phyloP scores from a whole-genome alignment of 495 filamentous ascomycete genomes.

The Chlorociboria aeruginascens region DNA sequence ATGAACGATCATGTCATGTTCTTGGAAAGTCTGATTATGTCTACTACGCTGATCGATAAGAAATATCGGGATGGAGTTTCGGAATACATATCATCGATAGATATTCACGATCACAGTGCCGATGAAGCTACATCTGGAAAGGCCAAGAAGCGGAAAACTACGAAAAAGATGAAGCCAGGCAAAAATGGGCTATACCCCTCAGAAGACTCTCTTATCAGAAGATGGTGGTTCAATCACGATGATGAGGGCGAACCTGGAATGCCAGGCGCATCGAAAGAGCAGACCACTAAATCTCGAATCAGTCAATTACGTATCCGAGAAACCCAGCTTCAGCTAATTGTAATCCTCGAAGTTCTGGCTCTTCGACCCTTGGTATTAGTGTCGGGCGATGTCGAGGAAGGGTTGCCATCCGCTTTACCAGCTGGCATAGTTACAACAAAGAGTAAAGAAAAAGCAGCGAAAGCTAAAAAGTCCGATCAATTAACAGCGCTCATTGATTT shows the following conservation, averaged over 20 bases:
- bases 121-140: slow-evolving; percentile 41
- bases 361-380: slow-evolving; percentile 40
- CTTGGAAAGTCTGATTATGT: slow-evolving; percentile 57
- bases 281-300: slow-evolving; percentile 44
- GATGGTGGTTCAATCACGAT: slow-evolving; percentile 58
- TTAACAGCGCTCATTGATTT: slow-evolving; percentile 54
- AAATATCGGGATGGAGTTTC: slow-evolving; percentile 77
- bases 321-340: slow-evolving; percentile 80
- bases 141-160: slow-evolving; percentile 43
- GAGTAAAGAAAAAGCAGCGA: slow-evolving; percentile 17
- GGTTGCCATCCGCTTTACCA: slow-evolving; percentile 25
- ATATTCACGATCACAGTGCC: slow-evolving; percentile 41
- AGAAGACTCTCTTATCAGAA: slow-evolving; percentile 62
- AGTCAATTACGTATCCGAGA: slow-evolving; percentile 60
- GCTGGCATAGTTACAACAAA: slow-evolving; percentile 15
- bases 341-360: slow-evolving; percentile 79
- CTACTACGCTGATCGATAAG: slow-evolving; percentile 66
- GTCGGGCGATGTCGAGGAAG: slow-evolving; percentile 25
- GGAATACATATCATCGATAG: slow-evolving; percentile 49
- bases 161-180: slow-evolving; percentile 57
- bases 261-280: slow-evolving; percentile 34
- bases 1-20: slow-evolving; percentile 51
- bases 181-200: slow-evolving; percentile 66
- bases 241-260: slow-evolving; percentile 18
- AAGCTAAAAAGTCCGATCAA: slow-evolving; percentile 34